Evolutionary conservation across 108 stramenopile species (phyloP).

Genomic region (Skeletonema grethae): DNA sequence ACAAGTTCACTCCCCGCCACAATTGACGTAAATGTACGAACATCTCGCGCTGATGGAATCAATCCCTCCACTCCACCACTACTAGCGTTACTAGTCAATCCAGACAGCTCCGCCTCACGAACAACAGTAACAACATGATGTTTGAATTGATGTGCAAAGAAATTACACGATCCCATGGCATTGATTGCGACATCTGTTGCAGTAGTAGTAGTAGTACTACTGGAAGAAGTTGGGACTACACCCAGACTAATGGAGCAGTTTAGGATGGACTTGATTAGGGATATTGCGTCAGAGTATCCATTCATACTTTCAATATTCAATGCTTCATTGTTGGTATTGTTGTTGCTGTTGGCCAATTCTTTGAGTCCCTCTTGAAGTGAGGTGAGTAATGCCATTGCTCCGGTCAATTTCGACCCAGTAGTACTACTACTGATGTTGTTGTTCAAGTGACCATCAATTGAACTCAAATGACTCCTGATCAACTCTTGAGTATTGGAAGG

Average conservation of each 20-base stretch:
- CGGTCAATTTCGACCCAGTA: constrained; percentile 17
- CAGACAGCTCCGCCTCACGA: constrained; percentile 19
- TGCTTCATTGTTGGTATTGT: too few species aligned
- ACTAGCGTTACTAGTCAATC: not conserved
- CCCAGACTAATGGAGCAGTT: constrained; percentile 16
- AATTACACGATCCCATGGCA: constrained; percentile 25
- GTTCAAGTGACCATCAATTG: constrained; percentile 11
- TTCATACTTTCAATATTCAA: constrained; percentile 11
- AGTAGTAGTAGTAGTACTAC: not conserved
- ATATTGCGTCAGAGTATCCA: constrained; percentile 31
- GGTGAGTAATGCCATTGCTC: constrained; percentile 18
- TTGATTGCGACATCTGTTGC: constrained; percentile 3
- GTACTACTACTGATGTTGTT: constrained; percentile 1
- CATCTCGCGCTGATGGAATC: constrained; percentile 22
- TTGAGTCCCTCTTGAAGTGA: constrained; percentile 27
- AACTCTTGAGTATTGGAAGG: constrained; percentile 6
- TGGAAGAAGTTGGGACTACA: not conserved
- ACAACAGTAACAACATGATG: constrained; percentile 28
- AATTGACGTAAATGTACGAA: constrained; percentile 27
- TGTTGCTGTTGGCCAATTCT: not conserved
- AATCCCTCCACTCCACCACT: not conserved
- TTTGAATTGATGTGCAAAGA: constrained; percentile 39
- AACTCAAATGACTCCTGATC: constrained; percentile 18
- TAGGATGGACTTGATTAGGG: constrained; percentile 22
- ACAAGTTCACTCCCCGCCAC: constrained; percentile 27